Conservation (phyloP, 305 asterid species). For the Rubia balearica region DNA sequence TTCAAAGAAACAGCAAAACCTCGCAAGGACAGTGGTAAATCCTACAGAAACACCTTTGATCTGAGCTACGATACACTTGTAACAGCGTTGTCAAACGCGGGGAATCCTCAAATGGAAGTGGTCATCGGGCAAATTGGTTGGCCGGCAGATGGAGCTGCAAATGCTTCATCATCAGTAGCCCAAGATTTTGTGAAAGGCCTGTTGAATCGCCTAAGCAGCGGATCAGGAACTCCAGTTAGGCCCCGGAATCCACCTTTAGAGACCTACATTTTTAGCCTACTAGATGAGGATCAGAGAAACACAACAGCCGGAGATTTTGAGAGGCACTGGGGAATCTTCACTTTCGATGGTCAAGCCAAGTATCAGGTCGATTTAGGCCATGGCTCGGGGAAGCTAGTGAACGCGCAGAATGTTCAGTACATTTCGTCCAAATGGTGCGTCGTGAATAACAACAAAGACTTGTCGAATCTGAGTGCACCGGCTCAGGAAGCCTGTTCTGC, state of each 20-base stretch:
- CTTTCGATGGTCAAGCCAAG: constrained; percentile 86
- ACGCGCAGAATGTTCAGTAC: constrained; percentile 59
- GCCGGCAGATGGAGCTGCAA: constrained; percentile 78
- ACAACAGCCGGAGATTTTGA: constrained; percentile 45
- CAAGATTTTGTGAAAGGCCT: constrained; percentile 54
- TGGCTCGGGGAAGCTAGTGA: constrained; percentile 41
- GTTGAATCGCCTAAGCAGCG: constrained; percentile 41
- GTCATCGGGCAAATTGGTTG: constrained; percentile 66
- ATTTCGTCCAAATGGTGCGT: constrained; percentile 78
- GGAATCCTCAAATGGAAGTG: constrained; percentile 44
- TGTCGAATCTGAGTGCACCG: constrained; percentile 45
- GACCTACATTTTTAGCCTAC: constrained; percentile 51
- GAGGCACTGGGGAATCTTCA: constrained; percentile 85
- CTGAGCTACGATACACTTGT: constrained; percentile 43
- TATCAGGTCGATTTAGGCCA: constrained; percentile 49
- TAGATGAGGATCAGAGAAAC: constrained; percentile 66
- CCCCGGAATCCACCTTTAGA: constrained; percentile 39
- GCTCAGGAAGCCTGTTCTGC: constrained; percentile 60
- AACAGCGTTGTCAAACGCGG: constrained; percentile 42
- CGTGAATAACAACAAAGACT: constrained; percentile 58
- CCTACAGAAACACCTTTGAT: constrained; percentile 61
- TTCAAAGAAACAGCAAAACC: constrained; percentile 46
- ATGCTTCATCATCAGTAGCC: constrained; percentile 54
- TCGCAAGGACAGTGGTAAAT: constrained; percentile 37
- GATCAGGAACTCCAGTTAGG: constrained; percentile 39